phyloP scores from a whole-genome alignment of 352 stramenopile species.

The Globisporangium orthogonon region DNA sequence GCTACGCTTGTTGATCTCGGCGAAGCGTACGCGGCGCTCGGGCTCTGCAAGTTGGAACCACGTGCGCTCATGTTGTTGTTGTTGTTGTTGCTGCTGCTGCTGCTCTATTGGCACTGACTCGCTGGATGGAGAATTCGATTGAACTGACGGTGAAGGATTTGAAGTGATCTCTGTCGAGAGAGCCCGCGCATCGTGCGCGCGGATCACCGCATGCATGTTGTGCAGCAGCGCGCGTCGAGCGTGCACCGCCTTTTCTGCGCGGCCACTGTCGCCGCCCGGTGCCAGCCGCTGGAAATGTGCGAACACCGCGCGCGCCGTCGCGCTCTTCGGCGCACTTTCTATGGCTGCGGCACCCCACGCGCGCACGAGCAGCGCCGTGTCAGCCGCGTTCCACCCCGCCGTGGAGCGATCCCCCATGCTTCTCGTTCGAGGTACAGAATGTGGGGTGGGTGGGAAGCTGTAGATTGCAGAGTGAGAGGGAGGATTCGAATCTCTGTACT shows the following conservation, averaged over 20 bases:
- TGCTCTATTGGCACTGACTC: not conserved
- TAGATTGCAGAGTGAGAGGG: too few relatives aligned
- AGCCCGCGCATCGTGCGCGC: not conserved
- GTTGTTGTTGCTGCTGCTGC: too few relatives aligned
- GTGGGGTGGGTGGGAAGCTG: too few relatives aligned
- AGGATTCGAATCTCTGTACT: too few relatives aligned
- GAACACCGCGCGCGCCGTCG: not conserved
- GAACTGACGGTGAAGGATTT: too few relatives aligned
- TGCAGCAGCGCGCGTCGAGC: not conserved
- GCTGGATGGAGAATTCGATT: too few relatives aligned
- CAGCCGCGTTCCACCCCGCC: not conserved
- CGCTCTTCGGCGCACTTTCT: not conserved
- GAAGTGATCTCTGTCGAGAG: too few relatives aligned
- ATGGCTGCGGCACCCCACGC: not conserved
- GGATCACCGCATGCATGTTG: conserved; percentile 1
- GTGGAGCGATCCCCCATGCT: not conserved
- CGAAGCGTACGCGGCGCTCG: conserved; percentile 1
- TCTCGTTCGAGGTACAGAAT: not conserved
- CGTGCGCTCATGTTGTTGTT: not conserved
- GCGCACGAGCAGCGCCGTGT: conserved; percentile 1
- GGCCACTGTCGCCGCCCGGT: not conserved
- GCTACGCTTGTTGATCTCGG: not conserved
- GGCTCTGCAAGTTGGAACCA: not conserved
- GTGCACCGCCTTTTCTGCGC: conserved; percentile 1
- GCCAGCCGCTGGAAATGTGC: not conserved